Percentiles rank a stretch among this genome's conserved stretches.
These are phyloP conservation scores for Saccharomycopsis capsularis DNA, from an alignment of 805 yeast genomes.

Conservation along the genomic window DNA sequence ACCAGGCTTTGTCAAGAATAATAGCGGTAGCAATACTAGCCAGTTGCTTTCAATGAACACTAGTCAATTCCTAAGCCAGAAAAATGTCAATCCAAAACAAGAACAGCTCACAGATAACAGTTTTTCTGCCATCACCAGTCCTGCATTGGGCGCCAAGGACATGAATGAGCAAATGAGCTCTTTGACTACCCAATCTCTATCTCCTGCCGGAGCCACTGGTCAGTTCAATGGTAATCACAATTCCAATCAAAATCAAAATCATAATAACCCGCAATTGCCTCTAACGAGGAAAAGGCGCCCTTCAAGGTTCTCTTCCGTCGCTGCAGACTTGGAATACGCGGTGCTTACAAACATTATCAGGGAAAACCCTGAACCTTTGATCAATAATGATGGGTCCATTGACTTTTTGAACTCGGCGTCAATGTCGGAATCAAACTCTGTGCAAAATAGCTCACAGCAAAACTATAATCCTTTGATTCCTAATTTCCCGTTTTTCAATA, in stretches of 20 bases:
- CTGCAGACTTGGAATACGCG: conserved; percentile 69
- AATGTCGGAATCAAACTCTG: conserved; percentile 6
- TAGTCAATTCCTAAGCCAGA: background rate
- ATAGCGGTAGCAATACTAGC: conserved; percentile 2
- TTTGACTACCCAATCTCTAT: too few relatives aligned
- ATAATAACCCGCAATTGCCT: too few relatives aligned
- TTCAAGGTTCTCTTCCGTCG: conserved; percentile 52
- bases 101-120: too few relatives aligned
- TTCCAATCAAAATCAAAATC: too few relatives aligned
- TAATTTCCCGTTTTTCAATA: background rate
- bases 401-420: conserved; percentile 8
- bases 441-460: background rate
- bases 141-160: too few relatives aligned
- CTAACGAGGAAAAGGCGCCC: conserved; percentile 18
- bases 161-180: too few relatives aligned
- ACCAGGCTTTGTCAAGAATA: too few relatives aligned
- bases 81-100: too few relatives aligned
- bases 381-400: conserved; percentile 5
- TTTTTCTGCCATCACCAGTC: too few relatives aligned
- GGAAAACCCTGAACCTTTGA: conserved; percentile 26
- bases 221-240: too few relatives aligned
- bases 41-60: conserved; percentile 1
- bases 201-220: too few relatives aligned
- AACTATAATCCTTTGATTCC: background rate
- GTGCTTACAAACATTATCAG: conserved; percentile 59